Base-by-base conservation (phyloP, 768 basidiomycete genomes). In the Cyathus striatus region DNA sequence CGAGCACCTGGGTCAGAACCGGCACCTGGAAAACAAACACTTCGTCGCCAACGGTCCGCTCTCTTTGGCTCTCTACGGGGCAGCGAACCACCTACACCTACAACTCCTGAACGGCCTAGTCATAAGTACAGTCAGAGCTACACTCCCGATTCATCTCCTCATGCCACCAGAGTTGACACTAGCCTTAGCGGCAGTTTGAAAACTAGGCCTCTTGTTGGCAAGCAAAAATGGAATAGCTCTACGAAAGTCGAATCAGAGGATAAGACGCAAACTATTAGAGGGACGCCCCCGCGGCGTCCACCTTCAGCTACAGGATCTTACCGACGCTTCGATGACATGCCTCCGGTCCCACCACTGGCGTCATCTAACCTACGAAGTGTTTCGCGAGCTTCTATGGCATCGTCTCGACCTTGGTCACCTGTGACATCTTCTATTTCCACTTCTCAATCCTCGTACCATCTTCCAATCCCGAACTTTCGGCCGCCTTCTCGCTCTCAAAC, bases 401-500 rank as follows among this genome's bases (percentile, higher is more conserved):
- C 86, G 41, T 88, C 85, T 12, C 70, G 86, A 33, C 86, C 86
- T 39, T 88, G 86, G 84, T 87, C 86, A 9, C 86, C 86, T 30
- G 65, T 84, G 17, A 82, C 76, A 41, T 83, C 83, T 5, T 82
- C 85, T 10, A 72, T 75, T 55, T 86, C 85, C 12, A 85, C 82
- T 16, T 76, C 77, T n/a, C 68, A 79, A 40, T 81, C 82, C 25
- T 73, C 73, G 16, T 30, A 30, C 36, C 58, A 57, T 21, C 49
- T 53, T 35, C 66, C 68, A 10, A 55, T 70, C 35, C 61, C 74
- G 12, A 55, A 58, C 32, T 68, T 69, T 38, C 63, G 68, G 32
- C 70, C 74, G 18, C 69, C 73, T 34, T 83, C 83, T 26, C 76
- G 83, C 42, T 66, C 82, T 1, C 81, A 80, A 49, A 81, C 81